phyloP scores from a whole-genome alignment of 257 asterid genomes.

The Jasminum sambac region DNA sequence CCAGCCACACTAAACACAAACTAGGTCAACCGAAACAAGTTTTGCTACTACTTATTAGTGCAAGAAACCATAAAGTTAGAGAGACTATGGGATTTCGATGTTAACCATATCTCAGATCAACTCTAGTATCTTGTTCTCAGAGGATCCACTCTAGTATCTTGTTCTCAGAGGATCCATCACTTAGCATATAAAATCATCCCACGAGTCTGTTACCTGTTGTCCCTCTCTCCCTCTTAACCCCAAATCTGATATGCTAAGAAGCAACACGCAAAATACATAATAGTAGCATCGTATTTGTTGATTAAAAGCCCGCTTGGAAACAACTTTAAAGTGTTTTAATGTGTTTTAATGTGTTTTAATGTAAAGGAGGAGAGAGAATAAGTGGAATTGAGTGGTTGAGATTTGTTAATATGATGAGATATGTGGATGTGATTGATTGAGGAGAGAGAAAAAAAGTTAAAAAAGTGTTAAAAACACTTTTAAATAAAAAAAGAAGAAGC shows the following conservation, averaged over 20 bases:
- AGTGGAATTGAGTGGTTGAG: no score
- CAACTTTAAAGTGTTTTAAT: no score
- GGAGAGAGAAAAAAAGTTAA: no score
- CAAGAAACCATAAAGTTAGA: conserved; percentile 6
- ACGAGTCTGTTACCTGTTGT: background rate
- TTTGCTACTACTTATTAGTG: conserved; percentile 4
- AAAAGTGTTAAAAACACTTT: no score
- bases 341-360: no score
- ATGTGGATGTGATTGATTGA: no score
- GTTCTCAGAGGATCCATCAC: background rate
- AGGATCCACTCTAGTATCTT: conserved; percentile 1
- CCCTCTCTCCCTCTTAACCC: background rate
- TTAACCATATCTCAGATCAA: conserved; percentile 6
- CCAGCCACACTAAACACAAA: background rate
- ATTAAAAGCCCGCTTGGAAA: no score
- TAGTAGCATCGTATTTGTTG: background rate
- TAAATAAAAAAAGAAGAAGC: no score
- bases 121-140: conserved; percentile 8
- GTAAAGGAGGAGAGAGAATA: no score
- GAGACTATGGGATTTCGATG: background rate
- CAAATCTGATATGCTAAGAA: background rate
- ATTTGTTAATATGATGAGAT: no score
- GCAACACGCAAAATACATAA: background rate
- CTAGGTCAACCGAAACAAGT: conserved; percentile 1
- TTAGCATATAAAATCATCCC: background rate